phyloP scores from a whole-genome alignment of 441 rosid genomes.

The Dalechampia spathulata region DNA sequence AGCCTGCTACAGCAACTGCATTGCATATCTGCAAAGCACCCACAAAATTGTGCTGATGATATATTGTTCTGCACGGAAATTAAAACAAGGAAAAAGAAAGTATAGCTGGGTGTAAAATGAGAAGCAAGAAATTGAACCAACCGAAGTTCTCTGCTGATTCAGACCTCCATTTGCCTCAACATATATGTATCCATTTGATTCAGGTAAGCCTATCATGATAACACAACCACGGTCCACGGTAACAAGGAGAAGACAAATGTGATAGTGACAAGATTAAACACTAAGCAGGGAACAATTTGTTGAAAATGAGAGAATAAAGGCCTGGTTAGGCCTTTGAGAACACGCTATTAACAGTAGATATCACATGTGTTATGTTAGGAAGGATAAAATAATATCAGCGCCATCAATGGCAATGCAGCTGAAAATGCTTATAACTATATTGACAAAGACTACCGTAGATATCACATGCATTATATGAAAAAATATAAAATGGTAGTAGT shows the following conservation, averaged over 20 bases:
- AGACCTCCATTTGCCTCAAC: slow-evolving; percentile 97
- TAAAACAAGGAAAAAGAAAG: neutral
- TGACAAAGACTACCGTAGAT: too few relatives aligned
- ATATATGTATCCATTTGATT: slow-evolving; percentile 89
- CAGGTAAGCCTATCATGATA: slow-evolving; percentile 59
- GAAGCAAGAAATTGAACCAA: slow-evolving; percentile 38
- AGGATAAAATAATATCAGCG: too few relatives aligned
- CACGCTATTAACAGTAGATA: too few relatives aligned
- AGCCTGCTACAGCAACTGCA: slow-evolving; percentile 99
- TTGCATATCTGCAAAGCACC: slow-evolving; percentile 81
- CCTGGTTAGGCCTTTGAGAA: too few relatives aligned
- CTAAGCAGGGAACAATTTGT: too few relatives aligned
- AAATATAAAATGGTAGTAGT: too few relatives aligned
- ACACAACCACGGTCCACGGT: slow-evolving; percentile 10
- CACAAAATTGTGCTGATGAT: slow-evolving; percentile 20
- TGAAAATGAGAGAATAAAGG: too few relatives aligned
- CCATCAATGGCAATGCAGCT: too few relatives aligned
- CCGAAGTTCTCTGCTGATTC: slow-evolving; percentile 99
- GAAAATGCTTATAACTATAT: too few relatives aligned
- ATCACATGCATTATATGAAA: too few relatives aligned
- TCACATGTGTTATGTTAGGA: too few relatives aligned
- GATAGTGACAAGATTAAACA: neutral
- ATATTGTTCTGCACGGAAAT: neutral
- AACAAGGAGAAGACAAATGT: slow-evolving; percentile 1
- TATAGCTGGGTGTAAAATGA: slow-evolving; percentile 10